Evolutionary conservation across 2,329 filamentous ascomycete species (phyloP).

Genomic region (Epichloe scottii): DNA sequence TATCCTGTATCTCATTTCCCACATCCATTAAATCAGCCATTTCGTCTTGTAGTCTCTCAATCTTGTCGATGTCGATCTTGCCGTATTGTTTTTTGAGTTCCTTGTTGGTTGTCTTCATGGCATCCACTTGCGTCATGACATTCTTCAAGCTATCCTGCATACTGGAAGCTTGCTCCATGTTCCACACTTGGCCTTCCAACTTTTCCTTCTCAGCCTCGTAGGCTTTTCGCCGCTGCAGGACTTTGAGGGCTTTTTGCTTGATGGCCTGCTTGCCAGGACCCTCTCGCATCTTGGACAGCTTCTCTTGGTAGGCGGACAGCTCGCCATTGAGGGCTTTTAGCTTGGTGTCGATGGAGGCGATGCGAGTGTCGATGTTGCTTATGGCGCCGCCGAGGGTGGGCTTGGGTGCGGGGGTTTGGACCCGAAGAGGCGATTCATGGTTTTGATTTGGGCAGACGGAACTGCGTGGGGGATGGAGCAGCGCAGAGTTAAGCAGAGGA

Average conservation of each 20-base stretch:
- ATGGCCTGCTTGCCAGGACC: constrained; percentile 87
- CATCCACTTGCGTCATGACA: constrained; percentile 95
- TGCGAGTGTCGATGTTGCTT: constrained; percentile 68
- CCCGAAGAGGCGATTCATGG: constrained; percentile 94
- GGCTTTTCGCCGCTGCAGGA: constrained; percentile 84
- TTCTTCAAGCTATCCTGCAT: constrained; percentile 99
- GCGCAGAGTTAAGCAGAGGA: not conserved
- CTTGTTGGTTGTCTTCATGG: constrained; percentile 94
- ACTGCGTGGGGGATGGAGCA: not conserved
- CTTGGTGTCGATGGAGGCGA: constrained; percentile 86
- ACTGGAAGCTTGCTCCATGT: constrained; percentile 96
- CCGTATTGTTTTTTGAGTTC: constrained; percentile 87
- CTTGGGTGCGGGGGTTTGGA: constrained; percentile 76
- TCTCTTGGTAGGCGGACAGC: constrained; percentile 74
- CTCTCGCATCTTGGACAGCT: constrained; percentile 85
- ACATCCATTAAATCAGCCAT: constrained; percentile 98
- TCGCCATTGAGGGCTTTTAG: constrained; percentile 86
- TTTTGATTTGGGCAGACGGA: constrained; percentile 12
- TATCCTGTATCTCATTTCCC: constrained; percentile 96
- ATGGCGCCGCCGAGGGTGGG: constrained; percentile 79
- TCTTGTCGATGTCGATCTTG: constrained; percentile 95
- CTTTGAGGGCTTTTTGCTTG: constrained; percentile 87
- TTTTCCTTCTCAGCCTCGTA: constrained; percentile 93
- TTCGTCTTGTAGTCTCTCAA: constrained; percentile 94
- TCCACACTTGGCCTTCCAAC: constrained; percentile 89